Evolutionary conservation across 1,284 basidiomycete species (phyloP), one percentile per base, ranked within the genome.

Genomic region (Sparassis latifolia): DNA sequence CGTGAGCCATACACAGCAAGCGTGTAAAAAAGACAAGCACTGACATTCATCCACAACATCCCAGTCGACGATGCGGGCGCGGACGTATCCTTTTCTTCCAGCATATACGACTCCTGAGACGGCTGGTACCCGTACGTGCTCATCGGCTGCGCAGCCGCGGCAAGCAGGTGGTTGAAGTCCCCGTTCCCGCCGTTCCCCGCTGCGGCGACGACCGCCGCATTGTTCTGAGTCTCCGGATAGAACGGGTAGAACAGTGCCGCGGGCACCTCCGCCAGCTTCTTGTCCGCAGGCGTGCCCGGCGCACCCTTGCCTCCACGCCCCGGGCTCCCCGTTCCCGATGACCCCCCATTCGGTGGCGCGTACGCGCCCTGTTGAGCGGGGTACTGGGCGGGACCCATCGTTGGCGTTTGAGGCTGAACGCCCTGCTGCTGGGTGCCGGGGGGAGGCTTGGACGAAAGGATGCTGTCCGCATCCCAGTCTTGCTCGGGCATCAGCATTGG

Each of bases 241-340:
- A 86, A 86, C 0, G 86, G 86, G 60, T 86, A 89, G 66, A 89
- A 88, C 48, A 89, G 64, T 27, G 74, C 73, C 2, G 77, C 69
- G 2, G 85, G 84, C 45, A 88, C 72, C 42, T 86, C 82, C 4
- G 79, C 79, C 44, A 86, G 59, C 58, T 62, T 62, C 58, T 61
- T 63, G 49, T 64, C 60, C n/a, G 51, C 57, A n/a, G 33, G 53
- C 51, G 51, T 52, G 33, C 41, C 45, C 12, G 43, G 45, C 47
- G 47, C 35, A 44, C 40, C 44, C 3, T 42, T 47, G 30, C 30
- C 33, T 12, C 44, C 42, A 35, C 52, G 47, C 29, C 52, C 52
- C 2, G 55, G 55, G 42, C 54, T 55, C 29, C 49, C 47, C 45
- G 52, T 58, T 32, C 49, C 35, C 9, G 47, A 49, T n/a, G 47